These are phyloP conservation scores for Lepraria neglecta DNA, from an alignment of 495 filamentous ascomycete species.

Conservation along the genomic window DNA sequence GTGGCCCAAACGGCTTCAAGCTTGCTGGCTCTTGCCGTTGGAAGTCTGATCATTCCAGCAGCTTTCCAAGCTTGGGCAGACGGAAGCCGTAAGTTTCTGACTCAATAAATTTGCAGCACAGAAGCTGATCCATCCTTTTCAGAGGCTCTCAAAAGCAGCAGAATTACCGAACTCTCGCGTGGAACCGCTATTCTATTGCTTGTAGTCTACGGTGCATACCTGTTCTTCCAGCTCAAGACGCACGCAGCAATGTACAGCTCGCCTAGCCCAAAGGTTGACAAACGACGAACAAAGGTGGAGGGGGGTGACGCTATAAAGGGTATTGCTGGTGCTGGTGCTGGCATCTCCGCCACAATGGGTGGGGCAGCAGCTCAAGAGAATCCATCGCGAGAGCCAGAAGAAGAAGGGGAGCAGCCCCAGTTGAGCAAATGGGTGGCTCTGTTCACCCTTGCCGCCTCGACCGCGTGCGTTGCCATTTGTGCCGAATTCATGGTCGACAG, in stretches of 20 bases:
- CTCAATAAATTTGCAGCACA: background rate
- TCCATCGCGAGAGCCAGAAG: constrained; percentile 49
- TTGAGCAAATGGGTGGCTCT: constrained; percentile 64
- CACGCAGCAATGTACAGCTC: constrained; percentile 69
- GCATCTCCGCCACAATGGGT: constrained; percentile 41
- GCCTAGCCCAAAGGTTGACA: constrained; percentile 62
- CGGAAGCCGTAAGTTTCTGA: constrained; percentile 32
- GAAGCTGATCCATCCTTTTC: background rate
- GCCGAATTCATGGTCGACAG: constrained; percentile 84
- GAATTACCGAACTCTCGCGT: constrained; percentile 55
- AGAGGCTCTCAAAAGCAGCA: constrained; percentile 12
- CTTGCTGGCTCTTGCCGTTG: constrained; percentile 72
- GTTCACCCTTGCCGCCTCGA: constrained; percentile 61
- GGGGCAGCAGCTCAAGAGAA: constrained; percentile 35
- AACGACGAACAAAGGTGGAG: constrained; percentile 42
- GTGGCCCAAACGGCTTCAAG: constrained; percentile 90
- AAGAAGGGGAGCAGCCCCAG: constrained; percentile 62
- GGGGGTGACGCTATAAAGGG: constrained; percentile 55
- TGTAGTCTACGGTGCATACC: constrained; percentile 68
- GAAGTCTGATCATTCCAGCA: constrained; percentile 79
- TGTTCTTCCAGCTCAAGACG: constrained; percentile 76
- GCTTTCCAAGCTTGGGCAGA: constrained; percentile 61
- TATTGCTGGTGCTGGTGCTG: constrained; percentile 53
- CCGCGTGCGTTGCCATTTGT: constrained; percentile 76
- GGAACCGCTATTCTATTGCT: constrained; percentile 70